A percentile compares a stretch with the other conserved stretches of the same genome.
phyloP scores from a whole-genome alignment of 2,329 filamentous ascomycete genomes.

The Ceratocystis alfenasii region DNA sequence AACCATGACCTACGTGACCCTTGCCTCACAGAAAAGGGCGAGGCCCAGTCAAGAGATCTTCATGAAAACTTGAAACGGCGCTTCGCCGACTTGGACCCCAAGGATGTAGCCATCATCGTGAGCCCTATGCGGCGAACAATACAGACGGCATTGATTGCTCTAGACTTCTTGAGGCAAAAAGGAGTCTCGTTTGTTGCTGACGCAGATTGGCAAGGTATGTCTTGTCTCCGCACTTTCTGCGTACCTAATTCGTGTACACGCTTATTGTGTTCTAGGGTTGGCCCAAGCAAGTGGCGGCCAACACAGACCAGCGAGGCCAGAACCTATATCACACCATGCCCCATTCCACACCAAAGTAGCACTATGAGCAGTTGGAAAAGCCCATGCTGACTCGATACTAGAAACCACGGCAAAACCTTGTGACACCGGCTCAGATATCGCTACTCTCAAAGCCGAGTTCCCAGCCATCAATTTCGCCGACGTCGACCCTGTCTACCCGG shows the following conservation, averaged over 20 bases:
- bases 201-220: slow-evolving; percentile 52
- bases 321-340: background rate
- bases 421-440: slow-evolving; percentile 45
- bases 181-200: slow-evolving; percentile 45
- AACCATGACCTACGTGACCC: slow-evolving; percentile 41
- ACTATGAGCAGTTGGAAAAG: background rate
- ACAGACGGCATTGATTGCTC: slow-evolving; percentile 47
- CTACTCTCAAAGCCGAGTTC: slow-evolving; percentile 37
- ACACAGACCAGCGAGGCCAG: background rate
- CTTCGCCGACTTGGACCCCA: slow-evolving; percentile 27
- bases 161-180: slow-evolving; percentile 46
- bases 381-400: slow-evolving; percentile 24
- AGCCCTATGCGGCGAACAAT: slow-evolving; percentile 55
- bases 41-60: slow-evolving; percentile 38
- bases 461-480: slow-evolving; percentile 44
- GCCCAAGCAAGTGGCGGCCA: background rate
- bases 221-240: background rate
- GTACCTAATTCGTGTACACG: too few species aligned
- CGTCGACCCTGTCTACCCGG: slow-evolving; percentile 49
- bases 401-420: slow-evolving; percentile 47
- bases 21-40: slow-evolving; percentile 38
- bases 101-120: slow-evolving; percentile 42
- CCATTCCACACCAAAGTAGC: background rate
- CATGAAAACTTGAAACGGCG: slow-evolving; percentile 34
- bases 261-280: background rate